Evolutionary conservation across 371 early-diverging fungal species (phyloP).

Genomic region (Mucor lusitanicus): DNA sequence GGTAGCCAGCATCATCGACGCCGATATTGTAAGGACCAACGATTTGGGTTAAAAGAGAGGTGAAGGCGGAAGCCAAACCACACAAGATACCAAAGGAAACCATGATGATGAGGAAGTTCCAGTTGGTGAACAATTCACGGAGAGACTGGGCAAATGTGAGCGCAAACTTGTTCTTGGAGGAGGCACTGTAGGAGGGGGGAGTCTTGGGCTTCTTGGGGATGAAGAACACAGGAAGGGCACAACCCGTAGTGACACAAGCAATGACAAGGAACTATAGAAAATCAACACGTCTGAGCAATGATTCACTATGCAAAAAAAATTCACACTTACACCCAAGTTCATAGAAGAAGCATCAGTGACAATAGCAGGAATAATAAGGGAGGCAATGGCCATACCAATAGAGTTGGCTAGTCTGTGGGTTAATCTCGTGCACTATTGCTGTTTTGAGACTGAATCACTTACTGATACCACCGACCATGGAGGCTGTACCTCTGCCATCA

Average conservation of each 20-base stretch:
- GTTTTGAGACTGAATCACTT: constrained; percentile 13
- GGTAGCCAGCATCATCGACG: constrained; percentile 60
- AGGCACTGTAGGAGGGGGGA: constrained; percentile 54
- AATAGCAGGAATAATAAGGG: constrained; percentile 39
- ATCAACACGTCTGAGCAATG: not conserved
- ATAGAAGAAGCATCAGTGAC: constrained; percentile 26
- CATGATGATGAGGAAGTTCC: constrained; percentile 58
- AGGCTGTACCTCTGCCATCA: constrained; percentile 39
- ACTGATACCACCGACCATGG: constrained; percentile 45
- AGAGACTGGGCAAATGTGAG: constrained; percentile 48
- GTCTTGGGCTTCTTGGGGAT: constrained; percentile 58
- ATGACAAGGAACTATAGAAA: constrained; percentile 37
- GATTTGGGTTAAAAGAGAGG: constrained; percentile 63
- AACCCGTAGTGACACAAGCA: constrained; percentile 45
- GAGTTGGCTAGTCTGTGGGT: constrained; percentile 34
- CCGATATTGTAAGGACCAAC: constrained; percentile 62
- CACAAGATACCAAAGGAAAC: constrained; percentile 58
- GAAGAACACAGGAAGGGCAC: constrained; percentile 50
- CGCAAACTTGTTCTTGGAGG: constrained; percentile 27
- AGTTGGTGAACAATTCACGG: constrained; percentile 50
- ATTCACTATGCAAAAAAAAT: too few species aligned
- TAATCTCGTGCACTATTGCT: not conserved
- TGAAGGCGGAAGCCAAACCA: constrained; percentile 65
- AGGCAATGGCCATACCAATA: constrained; percentile 51
- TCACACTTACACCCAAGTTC: constrained; percentile 28